phyloP scores from a whole-genome alignment of 163 green algal genomes.

The Trebouxia gelatinosa region DNA sequence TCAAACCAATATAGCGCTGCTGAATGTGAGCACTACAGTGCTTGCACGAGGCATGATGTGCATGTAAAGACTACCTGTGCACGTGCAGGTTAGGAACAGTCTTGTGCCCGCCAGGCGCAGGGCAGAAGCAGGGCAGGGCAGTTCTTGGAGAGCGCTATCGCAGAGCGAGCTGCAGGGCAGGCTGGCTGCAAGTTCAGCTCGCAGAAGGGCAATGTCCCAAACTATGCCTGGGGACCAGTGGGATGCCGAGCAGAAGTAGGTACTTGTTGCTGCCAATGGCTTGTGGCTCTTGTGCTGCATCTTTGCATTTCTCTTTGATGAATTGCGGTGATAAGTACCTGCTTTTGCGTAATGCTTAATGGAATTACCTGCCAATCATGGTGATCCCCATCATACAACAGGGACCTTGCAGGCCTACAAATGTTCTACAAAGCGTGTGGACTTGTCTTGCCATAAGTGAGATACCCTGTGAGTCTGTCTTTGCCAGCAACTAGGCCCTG shows the following conservation, averaged over 20 bases:
- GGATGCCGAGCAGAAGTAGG: slow-evolving; percentile 68
- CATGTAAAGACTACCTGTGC: background rate
- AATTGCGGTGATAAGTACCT: too few species aligned
- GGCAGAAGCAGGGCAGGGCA: slow-evolving; percentile 26
- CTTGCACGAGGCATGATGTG: background rate
- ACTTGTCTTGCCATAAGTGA: too few species aligned
- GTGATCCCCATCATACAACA: too few species aligned
- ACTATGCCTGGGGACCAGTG: slow-evolving; percentile 65
- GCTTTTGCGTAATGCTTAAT: too few species aligned
- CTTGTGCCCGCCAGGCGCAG: slow-evolving; percentile 23
- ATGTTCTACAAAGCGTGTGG: too few species aligned
- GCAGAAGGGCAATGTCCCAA: slow-evolving; percentile 47
- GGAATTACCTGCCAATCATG: too few species aligned
- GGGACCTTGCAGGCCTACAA: too few species aligned
- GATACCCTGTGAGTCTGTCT: too few species aligned
- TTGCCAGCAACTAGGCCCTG: too few species aligned
- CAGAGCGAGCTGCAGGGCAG: slow-evolving; percentile 44
- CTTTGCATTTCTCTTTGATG: too few species aligned
- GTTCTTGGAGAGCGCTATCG: slow-evolving; percentile 45
- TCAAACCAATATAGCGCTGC: background rate
- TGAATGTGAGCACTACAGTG: background rate
- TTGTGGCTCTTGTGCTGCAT: too few species aligned
- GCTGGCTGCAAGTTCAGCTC: slow-evolving; percentile 48
- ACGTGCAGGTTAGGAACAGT: slow-evolving; percentile 16
- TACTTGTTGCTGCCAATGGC: too few species aligned